Evolutionary conservation across 2,329 filamentous ascomycete genomes (phyloP).

Genomic region (Aspergillus sp.): DNA sequence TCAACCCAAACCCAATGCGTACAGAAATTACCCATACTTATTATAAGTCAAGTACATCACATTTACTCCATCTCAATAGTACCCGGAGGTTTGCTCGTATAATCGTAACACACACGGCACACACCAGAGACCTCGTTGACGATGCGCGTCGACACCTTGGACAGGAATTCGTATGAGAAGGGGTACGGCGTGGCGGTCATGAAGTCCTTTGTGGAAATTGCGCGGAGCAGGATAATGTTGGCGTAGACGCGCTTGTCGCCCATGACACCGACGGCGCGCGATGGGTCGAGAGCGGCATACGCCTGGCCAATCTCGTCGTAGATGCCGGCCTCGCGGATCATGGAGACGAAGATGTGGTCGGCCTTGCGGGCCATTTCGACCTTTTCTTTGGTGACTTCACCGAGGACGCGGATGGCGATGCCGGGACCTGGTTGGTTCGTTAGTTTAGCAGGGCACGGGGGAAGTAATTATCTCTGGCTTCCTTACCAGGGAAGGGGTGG

Average conservation of each 20-base stretch:
- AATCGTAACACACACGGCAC: constrained; percentile 33
- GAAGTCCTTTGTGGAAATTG: constrained; percentile 65
- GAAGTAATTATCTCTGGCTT: not conserved
- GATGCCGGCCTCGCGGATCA: constrained; percentile 46
- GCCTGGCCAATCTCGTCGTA: constrained; percentile 65
- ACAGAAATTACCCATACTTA: not conserved
- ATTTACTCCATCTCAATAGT: constrained; percentile 73
- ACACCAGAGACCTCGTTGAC: constrained; percentile 71
- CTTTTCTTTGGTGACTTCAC: constrained; percentile 77
- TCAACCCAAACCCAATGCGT: too few species aligned
- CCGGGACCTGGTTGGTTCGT: constrained; percentile 54
- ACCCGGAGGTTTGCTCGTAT: constrained; percentile 66
- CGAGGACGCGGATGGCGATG: constrained; percentile 76
- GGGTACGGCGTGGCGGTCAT: constrained; percentile 74
- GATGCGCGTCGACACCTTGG: constrained; percentile 65
- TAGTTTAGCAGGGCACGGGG: not conserved
- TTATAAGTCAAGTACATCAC: too few species aligned
- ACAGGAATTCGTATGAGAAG: constrained; percentile 65
- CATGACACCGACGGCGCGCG: constrained; percentile 58
- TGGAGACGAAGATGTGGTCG: constrained; percentile 48
- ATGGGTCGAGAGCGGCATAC: constrained; percentile 66
- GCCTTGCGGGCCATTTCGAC: constrained; percentile 67
- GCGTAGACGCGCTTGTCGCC: constrained; percentile 69
- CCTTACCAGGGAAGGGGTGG: constrained; percentile 58
- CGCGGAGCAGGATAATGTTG: constrained; percentile 62